Evolutionary conservation across 345 rosid genomes (phyloP).

Genomic region (Populus alba): DNA sequence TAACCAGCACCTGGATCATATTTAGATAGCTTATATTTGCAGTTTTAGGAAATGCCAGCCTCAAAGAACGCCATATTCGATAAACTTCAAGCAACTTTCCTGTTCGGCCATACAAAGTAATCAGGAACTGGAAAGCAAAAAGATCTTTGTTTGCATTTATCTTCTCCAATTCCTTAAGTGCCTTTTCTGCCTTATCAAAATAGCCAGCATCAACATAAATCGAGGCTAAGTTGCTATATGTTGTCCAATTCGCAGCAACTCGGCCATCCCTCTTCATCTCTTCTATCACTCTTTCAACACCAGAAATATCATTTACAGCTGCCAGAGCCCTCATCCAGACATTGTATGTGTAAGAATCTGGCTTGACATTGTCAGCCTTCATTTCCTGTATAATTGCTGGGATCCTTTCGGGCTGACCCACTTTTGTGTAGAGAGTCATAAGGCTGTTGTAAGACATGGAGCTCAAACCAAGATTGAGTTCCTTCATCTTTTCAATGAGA

Average conservation of each 20-base stretch:
- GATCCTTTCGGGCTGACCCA: slow-evolving; percentile 56
- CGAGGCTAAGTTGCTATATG: slow-evolving; percentile 83
- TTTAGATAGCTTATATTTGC: slow-evolving; percentile 79
- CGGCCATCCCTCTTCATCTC: slow-evolving; percentile 89
- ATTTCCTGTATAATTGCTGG: slow-evolving; percentile 74
- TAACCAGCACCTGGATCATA: slow-evolving; percentile 82
- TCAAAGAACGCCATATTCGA: slow-evolving; percentile 87
- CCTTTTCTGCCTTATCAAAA: slow-evolving; percentile 68
- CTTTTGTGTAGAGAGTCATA: slow-evolving; percentile 81
- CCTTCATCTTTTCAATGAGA: slow-evolving; percentile 82
- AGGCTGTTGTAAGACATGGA: slow-evolving; percentile 87
- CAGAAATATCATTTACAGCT: slow-evolving; percentile 59
- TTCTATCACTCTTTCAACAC: slow-evolving; percentile 78
- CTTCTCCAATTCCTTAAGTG: slow-evolving; percentile 78
- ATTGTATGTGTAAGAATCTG: slow-evolving; percentile 68
- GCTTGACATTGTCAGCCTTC: slow-evolving; percentile 60
- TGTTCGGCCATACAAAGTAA: slow-evolving; percentile 66
- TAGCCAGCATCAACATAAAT: slow-evolving; percentile 68
- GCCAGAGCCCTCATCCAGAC: slow-evolving; percentile 97
- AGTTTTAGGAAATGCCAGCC: slow-evolving; percentile 75
- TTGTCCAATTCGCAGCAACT: slow-evolving; percentile 86
- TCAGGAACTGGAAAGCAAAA: slow-evolving; percentile 72
- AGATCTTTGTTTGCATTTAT: slow-evolving; percentile 47
- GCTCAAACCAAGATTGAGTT: slow-evolving; percentile 60
- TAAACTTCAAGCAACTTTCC: slow-evolving; percentile 78